These are phyloP conservation scores for Grosmannia huntii DNA, from an alignment of 2,329 filamentous ascomycete species.

Conservation along the genomic window DNA sequence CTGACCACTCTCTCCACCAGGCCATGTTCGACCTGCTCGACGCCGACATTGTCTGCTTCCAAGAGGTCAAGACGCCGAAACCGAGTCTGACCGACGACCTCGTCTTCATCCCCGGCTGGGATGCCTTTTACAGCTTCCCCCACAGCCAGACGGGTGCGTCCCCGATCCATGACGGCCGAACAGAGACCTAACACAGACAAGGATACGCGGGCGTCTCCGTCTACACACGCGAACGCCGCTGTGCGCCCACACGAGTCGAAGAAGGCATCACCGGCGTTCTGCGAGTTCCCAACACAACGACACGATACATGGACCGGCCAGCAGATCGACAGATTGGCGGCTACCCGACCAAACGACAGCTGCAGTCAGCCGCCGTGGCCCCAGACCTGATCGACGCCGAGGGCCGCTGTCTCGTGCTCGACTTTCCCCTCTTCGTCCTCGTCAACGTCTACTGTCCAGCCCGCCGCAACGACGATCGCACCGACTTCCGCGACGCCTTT, in stretches of 20 bases:
- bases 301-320: slow-evolving; percentile 62
- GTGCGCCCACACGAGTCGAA: slow-evolving; percentile 78
- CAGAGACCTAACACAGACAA: slow-evolving; percentile 22
- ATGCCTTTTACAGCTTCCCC: slow-evolving; percentile 88
- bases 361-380: slow-evolving; percentile 43
- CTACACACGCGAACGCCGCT: slow-evolving; percentile 79
- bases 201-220: slow-evolving; percentile 94
- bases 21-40: slow-evolving; percentile 91
- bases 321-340: slow-evolving; percentile 70
- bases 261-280: slow-evolving; percentile 84
- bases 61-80: slow-evolving; percentile 90
- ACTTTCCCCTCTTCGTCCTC: slow-evolving; percentile 90
- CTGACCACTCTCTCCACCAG: slow-evolving; percentile 23
- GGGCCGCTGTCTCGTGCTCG: slow-evolving; percentile 79
- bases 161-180: not conserved
- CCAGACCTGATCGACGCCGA: slow-evolving; percentile 71
- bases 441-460: slow-evolving; percentile 89
- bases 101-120: slow-evolving; percentile 90
- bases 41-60: slow-evolving; percentile 86
- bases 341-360: slow-evolving; percentile 61
- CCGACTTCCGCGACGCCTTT: slow-evolving; percentile 72
- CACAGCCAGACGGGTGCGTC: slow-evolving; percentile 75
- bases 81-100: slow-evolving; percentile 91
- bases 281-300: slow-evolving; percentile 56
- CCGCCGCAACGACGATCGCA: slow-evolving; percentile 67